A percentile compares a stretch with the other conserved stretches of the same genome.
Evolutionary conservation across 192 early-diverging fungal genomes (phyloP).

Genomic region (Coemansia biformis): DNA sequence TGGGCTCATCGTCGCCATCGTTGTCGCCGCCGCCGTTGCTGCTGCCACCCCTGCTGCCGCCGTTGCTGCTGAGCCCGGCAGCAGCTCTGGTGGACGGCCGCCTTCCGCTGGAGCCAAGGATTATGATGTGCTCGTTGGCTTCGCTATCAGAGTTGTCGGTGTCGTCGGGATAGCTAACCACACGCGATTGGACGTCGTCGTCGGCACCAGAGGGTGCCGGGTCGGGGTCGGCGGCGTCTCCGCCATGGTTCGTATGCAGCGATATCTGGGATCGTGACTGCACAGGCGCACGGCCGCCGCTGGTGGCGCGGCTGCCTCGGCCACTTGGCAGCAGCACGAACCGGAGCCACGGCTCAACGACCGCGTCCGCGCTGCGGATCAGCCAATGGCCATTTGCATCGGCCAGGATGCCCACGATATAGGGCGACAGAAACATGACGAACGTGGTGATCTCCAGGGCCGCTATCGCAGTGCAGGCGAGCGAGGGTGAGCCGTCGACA

Average conservation of each 20-base stretch:
- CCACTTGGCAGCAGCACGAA: background rate
- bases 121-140: constrained; percentile 4
- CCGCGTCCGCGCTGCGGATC: constrained; percentile 1
- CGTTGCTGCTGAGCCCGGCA: background rate
- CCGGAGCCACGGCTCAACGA: constrained; percentile 9
- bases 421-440: constrained; percentile 33
- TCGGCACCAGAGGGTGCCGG: background rate
- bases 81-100: background rate
- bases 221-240: background rate
- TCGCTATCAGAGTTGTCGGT: constrained; percentile 9
- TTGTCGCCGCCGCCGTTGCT: too few relatives aligned
- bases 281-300: background rate
- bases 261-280: constrained; percentile 42
- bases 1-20: constrained; percentile 29
- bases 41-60: too few relatives aligned
- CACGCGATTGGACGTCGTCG: constrained; percentile 2
- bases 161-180: constrained; percentile 1
- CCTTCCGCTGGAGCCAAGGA: background rate
- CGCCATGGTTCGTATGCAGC: constrained; percentile 29
- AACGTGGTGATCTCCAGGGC: constrained; percentile 33
- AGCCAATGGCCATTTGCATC: constrained; percentile 32
- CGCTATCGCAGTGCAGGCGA: constrained; percentile 30
- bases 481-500: constrained; percentile 33
- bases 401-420: constrained; percentile 17
- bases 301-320: background rate